Base-by-base conservation (phyloP, 1,139 yeast species). In the Yamadazyma dendronema region DNA sequence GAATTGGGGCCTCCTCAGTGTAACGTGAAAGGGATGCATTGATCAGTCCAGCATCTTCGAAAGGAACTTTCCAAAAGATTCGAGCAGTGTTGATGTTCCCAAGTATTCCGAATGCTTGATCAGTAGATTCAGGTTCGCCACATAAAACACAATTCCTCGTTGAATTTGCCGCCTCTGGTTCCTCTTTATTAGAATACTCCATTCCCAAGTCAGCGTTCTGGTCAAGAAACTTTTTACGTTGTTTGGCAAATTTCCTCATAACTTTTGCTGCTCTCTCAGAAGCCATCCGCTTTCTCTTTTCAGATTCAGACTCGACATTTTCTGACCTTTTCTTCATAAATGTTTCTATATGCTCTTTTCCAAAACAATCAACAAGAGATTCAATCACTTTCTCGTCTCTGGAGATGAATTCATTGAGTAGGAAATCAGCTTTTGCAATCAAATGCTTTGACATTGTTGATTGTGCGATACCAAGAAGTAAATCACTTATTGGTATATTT, bases 141-240 rank as follows among this genome's bases (percentile, higher is more conserved):
- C 94, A 84, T 12, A 80, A 53, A 1, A 84, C 83, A 62, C 94
- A 84, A 2, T 59, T 58, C 40, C 78, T 57, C n/a, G 39, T 4
- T 47, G 48, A 7, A 37, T 29, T n/a, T 11, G 42, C 35, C 3
- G 39, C 15, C 10, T 37, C 38, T 5, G 27, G 23, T 11, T 36
- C 41, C 4, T 54, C 38, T 2, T 37, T 40, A 5, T 34, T 39
- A 3, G 46, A 49, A 2, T 37, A 41, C 3, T 36, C 40, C 26
- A 30, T 29, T 10, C 36, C 48, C 7, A 55, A 48, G 3, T 60
- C 56, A 13, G 50, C 44, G 30, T 68, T 68, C 12, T 62, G 59
- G 9, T 54, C 57, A 37, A 64, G 56, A 39, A 69, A 67, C 31
- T 58, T 62, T 34, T 64, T 62, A 38, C 77, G 59, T 38, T 68